Evolutionary conservation across 2,329 filamentous ascomycete genomes (phyloP).

Genomic region (Penicillium vulpinum): DNA sequence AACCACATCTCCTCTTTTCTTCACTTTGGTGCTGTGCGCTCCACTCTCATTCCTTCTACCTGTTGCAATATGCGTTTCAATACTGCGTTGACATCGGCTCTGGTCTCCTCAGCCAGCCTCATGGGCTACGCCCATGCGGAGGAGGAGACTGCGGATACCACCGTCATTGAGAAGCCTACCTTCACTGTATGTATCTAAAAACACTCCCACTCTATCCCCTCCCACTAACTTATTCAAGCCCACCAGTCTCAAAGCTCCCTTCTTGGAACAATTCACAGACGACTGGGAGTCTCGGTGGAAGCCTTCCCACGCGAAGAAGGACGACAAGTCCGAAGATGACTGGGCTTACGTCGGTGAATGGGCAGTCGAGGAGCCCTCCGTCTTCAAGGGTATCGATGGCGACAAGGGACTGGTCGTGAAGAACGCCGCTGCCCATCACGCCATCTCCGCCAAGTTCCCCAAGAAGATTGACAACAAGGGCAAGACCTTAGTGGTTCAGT

Average conservation of each 20-base stretch:
- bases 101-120: conserved; percentile 70
- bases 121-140: conserved; percentile 66
- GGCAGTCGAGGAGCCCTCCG: conserved; percentile 89
- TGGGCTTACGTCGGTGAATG: conserved; percentile 98
- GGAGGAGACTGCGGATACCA: conserved; percentile 59
- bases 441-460: conserved; percentile 98
- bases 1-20: conserved; percentile 28
- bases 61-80: conserved; percentile 75
- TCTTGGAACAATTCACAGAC: conserved; percentile 97
- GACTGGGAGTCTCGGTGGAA: conserved; percentile 95
- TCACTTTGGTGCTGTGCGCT: conserved; percentile 16
- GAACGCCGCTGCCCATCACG: conserved; percentile 96
- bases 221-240: conserved; percentile 58
- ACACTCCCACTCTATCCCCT: conserved; percentile 10
- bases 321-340: conserved; percentile 78
- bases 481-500: conserved; percentile 96
- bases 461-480: conserved; percentile 96
- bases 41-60: conserved; percentile 13
- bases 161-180: conserved; percentile 68
- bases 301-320: conserved; percentile 95
- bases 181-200: conserved; percentile 71
- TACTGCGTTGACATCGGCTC: conserved; percentile 69
- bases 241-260: conserved; percentile 82
- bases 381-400: conserved; percentile 88
- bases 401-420: conserved; percentile 98